Base-by-base conservation (phyloP, 495 filamentous ascomycete genomes). In the Elaphomyces granulatus region DNA sequence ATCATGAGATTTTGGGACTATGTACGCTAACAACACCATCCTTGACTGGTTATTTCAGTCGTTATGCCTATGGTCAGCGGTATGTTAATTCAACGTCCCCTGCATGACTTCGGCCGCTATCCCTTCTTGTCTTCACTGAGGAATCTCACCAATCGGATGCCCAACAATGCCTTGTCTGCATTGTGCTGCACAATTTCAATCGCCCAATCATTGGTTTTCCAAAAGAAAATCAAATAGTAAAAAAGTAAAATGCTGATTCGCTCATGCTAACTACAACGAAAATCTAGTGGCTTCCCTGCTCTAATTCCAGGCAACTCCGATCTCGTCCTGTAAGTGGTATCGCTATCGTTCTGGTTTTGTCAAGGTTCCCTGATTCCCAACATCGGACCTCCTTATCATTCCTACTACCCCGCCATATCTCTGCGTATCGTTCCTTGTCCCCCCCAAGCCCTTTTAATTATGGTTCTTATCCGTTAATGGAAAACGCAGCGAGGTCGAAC, bases 41-140 rank as follows among this genome's bases (percentile, higher is more conserved):
- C n/a, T 17, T 23, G 26, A 46, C 15, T 36, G 15, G 21, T 28
- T 39, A 41, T 41, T 37, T 14, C 43, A 87, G 83, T 54, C 81
- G 85, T 60, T 87, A 68, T 49, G 85, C 68, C 40, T 93, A 93
- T 51, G 85, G 83, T 30, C 50, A 69, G n/a, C 54, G 66, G 81
- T 85, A 68, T 58, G 76, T 53, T 46, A 12, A 28, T n/a, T n/a
- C n/a, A n/a, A n/a, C n/a, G n/a, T n/a, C n/a, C n/a, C n/a, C 15
- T 36, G 10, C 15, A 32, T 14, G 10, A 14, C 32, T 33, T 17
- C 15, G 18, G 10, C 15, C 23, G 19, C 23, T 42, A 32, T 31
- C 15, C 20, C n/a, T 15, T 28, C n/a, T 20, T 15, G 14, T 38
- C 28, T 20, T 28, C 15, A 18, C 34, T 32, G 16, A 28, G 12